phyloP scores from a whole-genome alignment of 345 rosid species.

The Eucalyptus dawsonii region DNA sequence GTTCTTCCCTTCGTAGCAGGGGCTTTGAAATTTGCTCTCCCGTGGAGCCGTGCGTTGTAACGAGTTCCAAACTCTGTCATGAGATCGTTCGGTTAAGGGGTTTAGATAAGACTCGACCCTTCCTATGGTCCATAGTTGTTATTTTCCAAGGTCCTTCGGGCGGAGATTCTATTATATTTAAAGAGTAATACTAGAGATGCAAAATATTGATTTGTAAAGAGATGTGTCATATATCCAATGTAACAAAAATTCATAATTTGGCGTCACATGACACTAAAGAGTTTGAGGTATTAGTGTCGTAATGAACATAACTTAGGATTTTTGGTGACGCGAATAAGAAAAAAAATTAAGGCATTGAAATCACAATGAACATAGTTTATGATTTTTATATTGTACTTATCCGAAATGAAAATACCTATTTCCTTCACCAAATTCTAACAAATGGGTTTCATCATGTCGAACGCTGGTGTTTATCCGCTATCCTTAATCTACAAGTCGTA shows the following conservation, averaged over 20 bases:
- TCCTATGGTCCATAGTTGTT: too few species aligned
- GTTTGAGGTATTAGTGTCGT: rapidly evolving
- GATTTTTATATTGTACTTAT: neutral
- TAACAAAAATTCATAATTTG: neutral
- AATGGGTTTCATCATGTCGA: neutral
- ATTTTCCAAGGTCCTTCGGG: too few species aligned
- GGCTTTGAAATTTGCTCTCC: too few species aligned
- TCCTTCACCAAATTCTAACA: neutral
- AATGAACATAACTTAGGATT: rapidly evolving
- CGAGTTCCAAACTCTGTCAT: too few species aligned
- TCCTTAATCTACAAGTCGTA: neutral
- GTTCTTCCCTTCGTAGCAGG: too few species aligned
- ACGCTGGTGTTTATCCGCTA: neutral
- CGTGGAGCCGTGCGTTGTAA: too few species aligned
- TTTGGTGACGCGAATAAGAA: neutral
- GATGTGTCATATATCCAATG: neutral
- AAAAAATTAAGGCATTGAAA: neutral
- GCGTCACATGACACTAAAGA: neutral
- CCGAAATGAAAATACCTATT: neutral
- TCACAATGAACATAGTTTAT: neutral
- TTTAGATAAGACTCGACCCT: too few species aligned
- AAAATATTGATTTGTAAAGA: too few species aligned
- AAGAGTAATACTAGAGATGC: too few species aligned
- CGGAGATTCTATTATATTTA: too few species aligned
- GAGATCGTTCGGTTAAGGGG: too few species aligned